phyloP scores from a whole-genome alignment of 2,329 filamentous ascomycete species.

The Tolypocladium sp. region DNA sequence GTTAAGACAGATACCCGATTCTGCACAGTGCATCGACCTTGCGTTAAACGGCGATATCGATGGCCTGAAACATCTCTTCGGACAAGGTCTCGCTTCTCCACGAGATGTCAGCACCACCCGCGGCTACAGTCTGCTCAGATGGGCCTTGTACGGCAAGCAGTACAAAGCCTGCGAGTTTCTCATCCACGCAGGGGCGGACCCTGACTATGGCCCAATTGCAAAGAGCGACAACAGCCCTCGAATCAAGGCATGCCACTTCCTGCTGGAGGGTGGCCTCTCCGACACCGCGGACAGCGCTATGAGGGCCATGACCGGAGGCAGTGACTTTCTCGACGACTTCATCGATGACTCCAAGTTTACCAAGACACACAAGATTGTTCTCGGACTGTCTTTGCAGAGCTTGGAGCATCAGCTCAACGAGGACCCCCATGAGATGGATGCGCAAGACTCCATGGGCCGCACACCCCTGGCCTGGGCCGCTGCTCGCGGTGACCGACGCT shows the following conservation, averaged over 20 bases:
- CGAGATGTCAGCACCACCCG: constrained; percentile 19
- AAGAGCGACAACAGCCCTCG: no score
- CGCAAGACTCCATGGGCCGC: no score
- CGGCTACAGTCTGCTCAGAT: constrained; percentile 21
- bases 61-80: constrained; percentile 19
- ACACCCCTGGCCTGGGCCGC: no score
- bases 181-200: constrained; percentile 17
- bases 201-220: constrained; percentile 11
- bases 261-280: no score
- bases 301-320: constrained; percentile 9
- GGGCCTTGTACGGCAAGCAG: constrained; percentile 23
- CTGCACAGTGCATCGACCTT: no score
- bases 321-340: constrained; percentile 10
- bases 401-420: no score
- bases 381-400: background rate
- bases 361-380: constrained; percentile 9
- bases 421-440: no score
- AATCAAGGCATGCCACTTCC: no score
- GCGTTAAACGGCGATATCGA: no score
- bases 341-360: constrained; percentile 10
- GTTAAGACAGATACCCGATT: no score
- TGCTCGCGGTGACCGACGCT: no score
- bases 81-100: constrained; percentile 17
- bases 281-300: no score
- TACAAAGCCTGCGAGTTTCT: constrained; percentile 19